Conservation (phyloP, 106 monocot genomes). For the Amphibolis antarctica region DNA sequence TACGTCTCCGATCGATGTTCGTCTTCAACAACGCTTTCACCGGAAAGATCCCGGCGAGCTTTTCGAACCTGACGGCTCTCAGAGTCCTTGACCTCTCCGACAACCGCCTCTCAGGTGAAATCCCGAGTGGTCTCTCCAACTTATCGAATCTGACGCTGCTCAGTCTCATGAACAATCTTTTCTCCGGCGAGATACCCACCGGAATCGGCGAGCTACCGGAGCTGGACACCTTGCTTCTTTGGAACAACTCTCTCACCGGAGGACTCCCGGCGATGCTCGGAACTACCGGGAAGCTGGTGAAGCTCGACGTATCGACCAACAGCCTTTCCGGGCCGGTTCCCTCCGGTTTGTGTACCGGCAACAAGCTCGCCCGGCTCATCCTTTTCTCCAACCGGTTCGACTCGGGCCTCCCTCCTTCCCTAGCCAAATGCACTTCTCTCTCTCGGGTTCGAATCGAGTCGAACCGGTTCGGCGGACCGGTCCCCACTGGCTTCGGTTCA, state of each 20-base stretch:
- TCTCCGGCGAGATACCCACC: constrained; percentile 56
- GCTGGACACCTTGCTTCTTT: constrained; percentile 56
- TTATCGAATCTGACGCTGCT: constrained; percentile 54
- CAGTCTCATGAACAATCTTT: constrained; percentile 71
- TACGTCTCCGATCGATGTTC: constrained; percentile 38
- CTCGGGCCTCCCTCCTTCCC: constrained; percentile 37
- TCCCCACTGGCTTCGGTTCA: constrained; percentile 62
- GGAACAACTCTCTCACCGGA: constrained; percentile 90
- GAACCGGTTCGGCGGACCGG: constrained; percentile 50
- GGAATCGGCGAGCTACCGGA: constrained; percentile 45
- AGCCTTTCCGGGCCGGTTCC: constrained; percentile 60
- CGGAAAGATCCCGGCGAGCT: constrained; percentile 43
- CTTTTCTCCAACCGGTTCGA: constrained; percentile 80
- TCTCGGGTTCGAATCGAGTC: constrained; percentile 65
- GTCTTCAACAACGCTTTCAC: constrained; percentile 63
- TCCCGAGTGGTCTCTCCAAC: constrained; percentile 34
- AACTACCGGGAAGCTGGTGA: constrained; percentile 35
- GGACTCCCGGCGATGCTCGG: constrained; percentile 54
- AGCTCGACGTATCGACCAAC: constrained; percentile 88
- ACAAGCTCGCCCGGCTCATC: constrained; percentile 65
- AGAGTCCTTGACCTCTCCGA: constrained; percentile 64
- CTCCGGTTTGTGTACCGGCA: constrained; percentile 42
- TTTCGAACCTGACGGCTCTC: constrained; percentile 22
- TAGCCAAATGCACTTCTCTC: constrained; percentile 53
- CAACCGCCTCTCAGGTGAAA: constrained; percentile 47